Conservation (phyloP, 78 protist species). For the Dictyostelium brefeldianum region DNA sequence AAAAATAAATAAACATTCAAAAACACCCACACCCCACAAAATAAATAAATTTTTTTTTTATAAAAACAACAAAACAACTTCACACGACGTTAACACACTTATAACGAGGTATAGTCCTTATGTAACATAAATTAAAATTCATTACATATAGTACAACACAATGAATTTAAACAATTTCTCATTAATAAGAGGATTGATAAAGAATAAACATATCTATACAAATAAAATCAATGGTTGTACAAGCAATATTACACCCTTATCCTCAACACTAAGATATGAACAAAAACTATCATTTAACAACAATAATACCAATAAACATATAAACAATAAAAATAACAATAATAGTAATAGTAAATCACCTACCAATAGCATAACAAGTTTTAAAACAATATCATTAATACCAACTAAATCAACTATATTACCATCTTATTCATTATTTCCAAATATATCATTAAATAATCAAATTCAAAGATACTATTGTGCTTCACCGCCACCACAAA, state of each 20-base stretch:
- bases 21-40: too few species aligned
- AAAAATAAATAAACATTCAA: not conserved
- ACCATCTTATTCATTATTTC: too few species aligned
- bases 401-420: too few species aligned
- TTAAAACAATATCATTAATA: too few species aligned
- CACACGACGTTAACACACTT: too few species aligned
- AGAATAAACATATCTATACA: conserved; percentile 2
- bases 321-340: not conserved
- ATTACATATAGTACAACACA: not conserved
- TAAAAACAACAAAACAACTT: too few species aligned
- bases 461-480: not conserved
- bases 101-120: too few species aligned
- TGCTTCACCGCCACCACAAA: not conserved
- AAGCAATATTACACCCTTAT: not conserved
- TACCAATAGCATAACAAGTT: too few species aligned
- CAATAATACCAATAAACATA: not conserved
- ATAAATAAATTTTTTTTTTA: too few species aligned
- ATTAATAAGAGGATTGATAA: conserved; percentile 9
- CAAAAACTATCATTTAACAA: not conserved
- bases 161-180: conserved; percentile 30
- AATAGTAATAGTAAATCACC: not conserved
- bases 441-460: too few species aligned
- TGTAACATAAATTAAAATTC: too few species aligned
- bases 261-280: not conserved
- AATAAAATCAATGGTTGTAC: not conserved